Evolutionary conservation across 2,329 filamentous ascomycete species (phyloP).

Genomic region (Penicillium psychrosexuale): DNA sequence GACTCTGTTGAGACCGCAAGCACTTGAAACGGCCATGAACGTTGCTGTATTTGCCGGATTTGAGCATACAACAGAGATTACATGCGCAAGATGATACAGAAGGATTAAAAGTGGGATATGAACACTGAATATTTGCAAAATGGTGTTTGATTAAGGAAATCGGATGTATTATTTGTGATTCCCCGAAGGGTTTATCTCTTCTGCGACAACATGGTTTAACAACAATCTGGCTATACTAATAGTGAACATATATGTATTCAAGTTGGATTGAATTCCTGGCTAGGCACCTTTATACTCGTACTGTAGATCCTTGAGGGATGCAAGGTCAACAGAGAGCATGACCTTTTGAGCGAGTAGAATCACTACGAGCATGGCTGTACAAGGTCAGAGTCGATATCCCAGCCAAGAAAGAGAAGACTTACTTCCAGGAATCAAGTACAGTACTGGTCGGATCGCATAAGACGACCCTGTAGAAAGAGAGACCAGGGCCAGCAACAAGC

Average conservation of each 20-base stretch:
- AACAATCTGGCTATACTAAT: constrained; percentile 4
- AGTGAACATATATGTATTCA: not conserved
- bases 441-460: constrained; percentile 21
- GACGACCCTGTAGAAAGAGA: constrained; percentile 24
- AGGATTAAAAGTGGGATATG: not conserved
- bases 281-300: constrained; percentile 45
- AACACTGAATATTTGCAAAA: not conserved
- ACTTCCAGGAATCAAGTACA: constrained; percentile 42
- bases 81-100: too few relatives aligned
- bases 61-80: not conserved
- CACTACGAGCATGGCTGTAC: constrained; percentile 34
- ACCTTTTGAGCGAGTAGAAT: constrained; percentile 32
- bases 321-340: constrained; percentile 41
- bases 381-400: constrained; percentile 21
- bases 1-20: constrained; percentile 10
- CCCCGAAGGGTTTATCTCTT: constrained; percentile 7
- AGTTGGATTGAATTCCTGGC: not conserved
- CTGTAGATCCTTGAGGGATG: constrained; percentile 37
- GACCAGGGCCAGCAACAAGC: constrained; percentile 30
- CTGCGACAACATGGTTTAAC: constrained; percentile 1
- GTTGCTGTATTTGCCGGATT: not conserved
- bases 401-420: constrained; percentile 14
- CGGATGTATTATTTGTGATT: constrained; percentile 8
- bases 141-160: not conserved
- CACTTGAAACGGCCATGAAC: not conserved